Conservation (phyloP, 1,284 basidiomycete genomes). For the Cryptococcus wingfieldii region DNA sequence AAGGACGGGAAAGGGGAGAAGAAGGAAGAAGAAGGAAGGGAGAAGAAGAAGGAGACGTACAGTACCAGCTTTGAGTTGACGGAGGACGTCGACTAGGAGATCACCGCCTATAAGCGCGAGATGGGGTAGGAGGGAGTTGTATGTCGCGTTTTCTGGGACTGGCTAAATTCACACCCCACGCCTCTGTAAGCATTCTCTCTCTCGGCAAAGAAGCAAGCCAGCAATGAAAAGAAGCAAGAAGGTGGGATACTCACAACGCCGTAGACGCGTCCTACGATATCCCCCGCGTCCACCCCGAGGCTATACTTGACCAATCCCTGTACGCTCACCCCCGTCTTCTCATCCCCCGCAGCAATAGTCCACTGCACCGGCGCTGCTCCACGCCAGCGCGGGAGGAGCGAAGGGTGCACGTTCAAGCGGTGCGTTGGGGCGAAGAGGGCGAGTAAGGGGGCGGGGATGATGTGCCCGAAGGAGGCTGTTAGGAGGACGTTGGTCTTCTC, state of each 20-base stretch:
- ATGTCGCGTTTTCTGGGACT: neutral
- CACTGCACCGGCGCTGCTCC: slow-evolving; percentile 92
- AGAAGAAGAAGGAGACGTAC: slow-evolving; percentile 46
- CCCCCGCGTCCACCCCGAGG: slow-evolving; percentile 49
- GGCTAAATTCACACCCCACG: neutral
- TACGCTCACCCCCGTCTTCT: slow-evolving; percentile 66
- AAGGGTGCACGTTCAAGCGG: slow-evolving; percentile 89
- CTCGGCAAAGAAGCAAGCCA: no score
- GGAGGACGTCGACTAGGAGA: slow-evolving; percentile 66
- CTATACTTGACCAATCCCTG: slow-evolving; percentile 45
- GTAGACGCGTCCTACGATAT: slow-evolving; percentile 39
- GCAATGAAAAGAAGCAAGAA: neutral
- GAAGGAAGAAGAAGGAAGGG: neutral
- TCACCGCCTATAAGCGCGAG: slow-evolving; percentile 61
- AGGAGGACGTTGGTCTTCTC: slow-evolving; percentile 59
- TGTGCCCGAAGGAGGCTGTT: slow-evolving; percentile 89
- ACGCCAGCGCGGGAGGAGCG: slow-evolving; percentile 78
- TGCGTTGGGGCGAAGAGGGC: slow-evolving; percentile 60
- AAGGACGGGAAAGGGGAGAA: no score
- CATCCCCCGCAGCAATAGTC: slow-evolving; percentile 62
- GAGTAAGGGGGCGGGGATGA: slow-evolving; percentile 67
- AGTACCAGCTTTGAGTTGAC: slow-evolving; percentile 58
- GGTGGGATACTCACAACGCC: slow-evolving; percentile 35
- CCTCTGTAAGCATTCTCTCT: no score
- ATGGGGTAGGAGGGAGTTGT: neutral